Base-by-base conservation (phyloP, 805 yeast genomes). In the Blastobotrys parvus region DNA sequence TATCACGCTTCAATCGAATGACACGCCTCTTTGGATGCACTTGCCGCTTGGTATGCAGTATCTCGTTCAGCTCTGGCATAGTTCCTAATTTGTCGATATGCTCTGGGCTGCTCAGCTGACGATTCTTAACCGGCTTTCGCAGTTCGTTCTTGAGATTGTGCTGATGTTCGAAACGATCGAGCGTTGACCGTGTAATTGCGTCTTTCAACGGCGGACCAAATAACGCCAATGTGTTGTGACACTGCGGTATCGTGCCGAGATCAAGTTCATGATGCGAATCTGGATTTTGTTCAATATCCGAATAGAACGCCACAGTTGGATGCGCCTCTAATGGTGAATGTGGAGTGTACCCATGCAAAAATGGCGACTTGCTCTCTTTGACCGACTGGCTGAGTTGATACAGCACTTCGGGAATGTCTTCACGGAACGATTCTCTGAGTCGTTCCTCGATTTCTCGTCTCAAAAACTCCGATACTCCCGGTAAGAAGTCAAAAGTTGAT, bases 381-480 rank as follows among this genome's bases (percentile, higher is more conserved):
- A n/a, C n/a, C n/a, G n/a, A n/a, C n/a, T 45, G 52, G 18, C 58
- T 53, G 39, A 53, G 43, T 29, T 57, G 48, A 53, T 60, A 56
- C 17, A 61, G 45, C 17, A 55, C 49, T 36, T 58, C 62, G 25
- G 65, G 67, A 13, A 62, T 49, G 43, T 62, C 67, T 27, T 62
- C 63, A 18, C 49, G 39, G 43, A 62, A 51, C n/a, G 62, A 46
- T 27, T 50, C 59, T 2, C 49, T 44, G 35, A 62, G 44, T 29
- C 55, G 45, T 17, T 42, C 36, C 41, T 50, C 48, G 40, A 61
- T 44, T 21, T 52, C 48, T 20, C 39, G 30, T 20, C 42, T 35
- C 37, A 61, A 47, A 44, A 57, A 49, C 17, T 43, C 44, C 8
- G 59, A 49, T 13, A 57, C 57, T 3, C 55, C 56, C 11, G 65